Evolutionary conservation across 1,139 yeast genomes (phyloP).

Genomic region (Hyphopichia pseudoburtonii): DNA sequence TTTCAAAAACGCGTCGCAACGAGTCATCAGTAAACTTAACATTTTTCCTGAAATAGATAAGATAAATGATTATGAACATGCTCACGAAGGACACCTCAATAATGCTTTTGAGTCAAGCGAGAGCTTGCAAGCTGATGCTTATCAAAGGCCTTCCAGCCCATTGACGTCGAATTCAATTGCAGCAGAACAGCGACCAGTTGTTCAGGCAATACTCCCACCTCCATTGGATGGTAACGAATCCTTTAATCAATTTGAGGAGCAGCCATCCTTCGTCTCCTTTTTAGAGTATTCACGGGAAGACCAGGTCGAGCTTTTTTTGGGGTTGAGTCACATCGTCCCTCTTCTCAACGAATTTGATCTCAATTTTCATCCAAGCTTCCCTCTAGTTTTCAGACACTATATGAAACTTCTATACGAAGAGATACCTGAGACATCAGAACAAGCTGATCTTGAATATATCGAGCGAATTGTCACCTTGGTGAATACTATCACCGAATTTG

Average conservation of each 20-base stretch:
- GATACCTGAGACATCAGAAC: conserved; percentile 17
- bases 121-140: too few relatives aligned
- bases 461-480: conserved; percentile 21
- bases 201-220: too few relatives aligned
- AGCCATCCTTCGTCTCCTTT: conserved; percentile 2
- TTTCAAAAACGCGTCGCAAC: conserved; percentile 11
- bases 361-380: conserved; percentile 26
- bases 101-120: too few relatives aligned
- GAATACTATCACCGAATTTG: conserved; percentile 29
- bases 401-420: conserved; percentile 19
- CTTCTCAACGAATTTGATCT: conserved; percentile 31
- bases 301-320: conserved; percentile 15
- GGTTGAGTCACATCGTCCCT: conserved; percentile 26
- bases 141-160: too few relatives aligned
- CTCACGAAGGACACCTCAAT: too few relatives aligned
- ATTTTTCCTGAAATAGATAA: conserved; percentile 13
- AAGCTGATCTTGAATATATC: conserved; percentile 23
- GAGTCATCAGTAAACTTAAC: conserved; percentile 11
- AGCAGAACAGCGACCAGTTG: too few relatives aligned
- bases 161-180: too few relatives aligned
- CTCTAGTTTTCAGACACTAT: conserved; percentile 21
- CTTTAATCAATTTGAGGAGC: not conserved
- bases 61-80: not conserved
- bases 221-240: too few relatives aligned
- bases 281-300: conserved; percentile 13